Evolutionary conservation across 2,329 filamentous ascomycete genomes (phyloP).

Genomic region (Fonsecaea erecta): DNA sequence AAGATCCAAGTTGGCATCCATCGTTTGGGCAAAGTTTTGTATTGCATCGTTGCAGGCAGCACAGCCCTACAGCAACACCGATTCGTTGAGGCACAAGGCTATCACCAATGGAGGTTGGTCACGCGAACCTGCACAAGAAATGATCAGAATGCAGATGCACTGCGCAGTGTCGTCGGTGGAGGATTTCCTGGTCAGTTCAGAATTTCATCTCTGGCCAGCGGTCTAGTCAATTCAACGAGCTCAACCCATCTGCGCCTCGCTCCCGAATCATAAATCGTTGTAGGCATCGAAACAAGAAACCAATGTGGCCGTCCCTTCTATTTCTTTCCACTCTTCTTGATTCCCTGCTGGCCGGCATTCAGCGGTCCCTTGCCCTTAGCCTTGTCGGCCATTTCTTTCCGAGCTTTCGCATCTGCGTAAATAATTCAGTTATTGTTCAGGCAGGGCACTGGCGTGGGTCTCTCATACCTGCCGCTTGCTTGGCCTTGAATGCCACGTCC

Average conservation of each 20-base stretch:
- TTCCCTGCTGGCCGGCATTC: constrained; percentile 81
- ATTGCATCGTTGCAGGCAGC: not conserved
- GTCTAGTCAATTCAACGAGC: constrained; percentile 1
- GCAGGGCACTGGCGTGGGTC: not conserved
- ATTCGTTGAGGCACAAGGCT: not conserved
- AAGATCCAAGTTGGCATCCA: not conserved
- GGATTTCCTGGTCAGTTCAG: not conserved
- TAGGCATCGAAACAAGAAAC: not conserved
- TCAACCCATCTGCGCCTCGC: constrained; percentile 27
- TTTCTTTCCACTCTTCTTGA: constrained; percentile 99
- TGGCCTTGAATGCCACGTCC: constrained; percentile 79
- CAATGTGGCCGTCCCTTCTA: constrained; percentile 8
- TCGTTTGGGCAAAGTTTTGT: not conserved
- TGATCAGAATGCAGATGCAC: not conserved
- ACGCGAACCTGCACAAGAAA: not conserved
- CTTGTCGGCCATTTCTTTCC: constrained; percentile 81
- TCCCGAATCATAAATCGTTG: constrained; percentile 24
- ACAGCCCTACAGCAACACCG: not conserved
- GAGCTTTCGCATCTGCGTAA: constrained; percentile 74
- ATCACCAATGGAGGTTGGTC: not conserved
- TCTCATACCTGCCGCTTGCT: constrained; percentile 78
- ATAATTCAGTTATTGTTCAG: constrained; percentile 13
- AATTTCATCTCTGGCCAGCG: not conserved
- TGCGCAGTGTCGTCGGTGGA: not conserved
- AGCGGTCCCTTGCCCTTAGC: constrained; percentile 86